phyloP scores from a whole-genome alignment of 176 grass and related monocot genomes.

The Oryza australiensis region DNA sequence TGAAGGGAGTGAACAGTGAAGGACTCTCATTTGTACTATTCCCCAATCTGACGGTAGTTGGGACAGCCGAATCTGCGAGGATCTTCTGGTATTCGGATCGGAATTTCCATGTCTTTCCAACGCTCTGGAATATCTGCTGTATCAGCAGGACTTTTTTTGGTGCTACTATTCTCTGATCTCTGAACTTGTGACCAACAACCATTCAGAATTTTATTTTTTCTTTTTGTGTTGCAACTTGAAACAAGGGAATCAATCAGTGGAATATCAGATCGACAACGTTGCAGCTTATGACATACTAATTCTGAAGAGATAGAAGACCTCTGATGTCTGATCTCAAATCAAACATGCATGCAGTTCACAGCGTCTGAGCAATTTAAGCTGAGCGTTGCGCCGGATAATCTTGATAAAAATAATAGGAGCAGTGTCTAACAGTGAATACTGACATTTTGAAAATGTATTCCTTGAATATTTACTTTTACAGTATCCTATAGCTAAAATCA shows the following conservation, averaged over 20 bases:
- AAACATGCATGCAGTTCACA: not conserved
- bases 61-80: constrained; percentile 25
- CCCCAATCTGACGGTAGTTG: not conserved
- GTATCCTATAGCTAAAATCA: too few species aligned
- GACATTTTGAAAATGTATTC: too few species aligned
- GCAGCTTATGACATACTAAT: not conserved
- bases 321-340: too few species aligned
- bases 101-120: not conserved
- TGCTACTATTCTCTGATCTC: not conserved
- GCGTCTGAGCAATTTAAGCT: not conserved
- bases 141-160: not conserved
- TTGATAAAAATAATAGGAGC: not conserved
- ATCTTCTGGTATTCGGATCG: constrained; percentile 16
- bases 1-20: not conserved
- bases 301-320: not conserved
- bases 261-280: not conserved
- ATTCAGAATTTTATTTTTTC: not conserved
- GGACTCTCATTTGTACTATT: not conserved
- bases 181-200: not conserved
- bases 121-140: not conserved
- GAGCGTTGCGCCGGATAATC: not conserved
- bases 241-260: not conserved
- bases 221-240: not conserved
- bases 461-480: too few species aligned
- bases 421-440: too few species aligned